Evolutionary conservation across 2,329 filamentous ascomycete species (phyloP).

Genomic region (Botrytis elliptica): DNA sequence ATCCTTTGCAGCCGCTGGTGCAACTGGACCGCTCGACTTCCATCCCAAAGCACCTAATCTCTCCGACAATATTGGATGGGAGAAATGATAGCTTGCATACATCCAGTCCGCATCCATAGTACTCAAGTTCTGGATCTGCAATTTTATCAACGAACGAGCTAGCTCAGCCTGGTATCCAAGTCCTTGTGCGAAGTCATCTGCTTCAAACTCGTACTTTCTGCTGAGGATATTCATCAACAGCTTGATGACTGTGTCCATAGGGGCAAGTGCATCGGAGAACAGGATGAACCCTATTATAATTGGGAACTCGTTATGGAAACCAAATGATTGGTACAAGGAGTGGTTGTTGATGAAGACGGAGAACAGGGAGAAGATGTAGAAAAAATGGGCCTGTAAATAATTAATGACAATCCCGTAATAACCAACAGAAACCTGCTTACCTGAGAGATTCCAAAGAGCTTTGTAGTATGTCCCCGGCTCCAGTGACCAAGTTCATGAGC

Average conservation of each 20-base stretch:
- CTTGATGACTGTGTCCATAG: constrained; percentile 93
- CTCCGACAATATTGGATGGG: constrained; percentile 93
- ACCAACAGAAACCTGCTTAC: constrained; percentile 44
- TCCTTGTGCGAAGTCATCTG: constrained; percentile 81
- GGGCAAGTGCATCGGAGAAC: constrained; percentile 93
- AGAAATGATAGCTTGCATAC: constrained; percentile 98
- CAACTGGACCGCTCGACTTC: constrained; percentile 54
- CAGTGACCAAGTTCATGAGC: constrained; percentile 97
- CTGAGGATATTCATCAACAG: constrained; percentile 94
- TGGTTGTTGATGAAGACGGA: constrained; percentile 96
- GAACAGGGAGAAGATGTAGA: constrained; percentile 96
- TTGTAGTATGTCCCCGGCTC: constrained; percentile 92
- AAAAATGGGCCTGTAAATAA: constrained; percentile 71
- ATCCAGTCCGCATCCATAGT: constrained; percentile 99
- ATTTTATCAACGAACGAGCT: constrained; percentile 86
- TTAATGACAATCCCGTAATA: constrained; percentile 34
- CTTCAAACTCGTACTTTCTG: constrained; percentile 93
- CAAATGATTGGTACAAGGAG: constrained; percentile 87
- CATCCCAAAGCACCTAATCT: constrained; percentile 87
- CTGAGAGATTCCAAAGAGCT: constrained; percentile 82
- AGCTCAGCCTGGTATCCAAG: constrained; percentile 84
- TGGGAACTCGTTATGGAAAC: constrained; percentile 77
- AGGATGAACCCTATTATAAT: constrained; percentile 97
- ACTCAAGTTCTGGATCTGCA: constrained; percentile 96
- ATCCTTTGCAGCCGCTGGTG: constrained; percentile 33